Evolutionary conservation across 768 basidiomycete species (phyloP), one percentile per base, ranked within the genome.

Genomic region (Xerocomus spinulosus): DNA sequence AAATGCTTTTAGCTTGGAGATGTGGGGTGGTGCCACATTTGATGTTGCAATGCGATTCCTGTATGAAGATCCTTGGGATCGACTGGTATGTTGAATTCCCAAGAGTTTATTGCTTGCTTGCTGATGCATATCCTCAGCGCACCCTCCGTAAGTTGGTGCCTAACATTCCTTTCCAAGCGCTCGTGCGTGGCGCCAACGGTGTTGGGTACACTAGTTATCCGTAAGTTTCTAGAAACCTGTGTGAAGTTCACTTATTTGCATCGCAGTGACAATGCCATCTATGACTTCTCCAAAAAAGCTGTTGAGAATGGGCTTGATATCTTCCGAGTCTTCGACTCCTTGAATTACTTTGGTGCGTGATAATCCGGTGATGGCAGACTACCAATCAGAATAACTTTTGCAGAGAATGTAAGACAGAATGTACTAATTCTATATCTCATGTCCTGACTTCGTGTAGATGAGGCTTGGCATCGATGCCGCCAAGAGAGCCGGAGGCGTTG

Each of bases 291-390:
- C 52, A 95, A 94, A 76, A 95, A 95, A 68, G 96, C 96, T 20
- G 95, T 99, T n/a, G 93, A 98, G 72, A 96, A 97, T 59, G 96
- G 96, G 64, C 80, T 98, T 41, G 96, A 99, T 70, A 99, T 99
- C 67, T 99, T 99, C 89, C 82, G 96, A 62, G 92, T 99, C 44
- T 99, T 99, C 59, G 96, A 99, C 69, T 97, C 96, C 25, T 74
- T 99, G 70, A 99, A 99, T 76, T 99, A 98, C 70, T 86, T 99
- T 53, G 95, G 94, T 85, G 69, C 43, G 82, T 73, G 38, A 9
- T 21, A 29, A 14, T 26, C 24, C 18, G 7, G 17, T 20, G 21
- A 17, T 9, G 48, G 30, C 47, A 15, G 18, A 30, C 29, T 46
- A 33, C 48, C 51, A 26, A 38, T 46, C 47, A 15, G 18, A 5